phyloP scores from a whole-genome alignment of 2,329 filamentous ascomycete species.

The Neofusicoccum parvum region DNA sequence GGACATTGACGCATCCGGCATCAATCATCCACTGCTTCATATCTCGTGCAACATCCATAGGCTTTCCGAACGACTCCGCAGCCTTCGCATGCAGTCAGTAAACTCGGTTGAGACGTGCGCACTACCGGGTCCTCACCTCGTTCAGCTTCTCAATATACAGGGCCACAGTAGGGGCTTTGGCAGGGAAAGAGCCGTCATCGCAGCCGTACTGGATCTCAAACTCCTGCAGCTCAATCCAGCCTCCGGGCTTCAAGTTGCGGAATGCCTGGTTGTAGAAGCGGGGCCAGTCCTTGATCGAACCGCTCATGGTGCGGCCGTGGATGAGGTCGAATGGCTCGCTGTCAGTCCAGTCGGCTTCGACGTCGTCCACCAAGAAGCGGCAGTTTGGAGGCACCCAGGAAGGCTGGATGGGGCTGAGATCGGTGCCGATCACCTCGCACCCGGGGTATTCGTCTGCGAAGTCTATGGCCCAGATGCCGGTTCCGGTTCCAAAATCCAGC shows the following conservation, averaged over 20 bases:
- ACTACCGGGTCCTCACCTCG: background rate
- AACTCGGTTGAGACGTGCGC: background rate
- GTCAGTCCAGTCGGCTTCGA: slow-evolving; percentile 31
- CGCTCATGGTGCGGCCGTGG: slow-evolving; percentile 55
- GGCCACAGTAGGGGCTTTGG: slow-evolving; percentile 27
- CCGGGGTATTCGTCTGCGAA: slow-evolving; percentile 21
- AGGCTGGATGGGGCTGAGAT: slow-evolving; percentile 42
- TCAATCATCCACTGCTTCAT: slow-evolving; percentile 49
- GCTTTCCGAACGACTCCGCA: slow-evolving; percentile 29
- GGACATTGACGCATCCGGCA: slow-evolving; percentile 58
- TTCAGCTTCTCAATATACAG: slow-evolving; percentile 24
- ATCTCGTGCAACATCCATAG: slow-evolving; percentile 40
- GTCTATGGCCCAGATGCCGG: slow-evolving; percentile 30
- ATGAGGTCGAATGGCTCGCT: slow-evolving; percentile 57
- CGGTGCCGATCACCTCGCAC: slow-evolving; percentile 40
- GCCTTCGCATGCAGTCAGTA: slow-evolving; percentile 22
- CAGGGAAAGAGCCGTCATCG: slow-evolving; percentile 23
- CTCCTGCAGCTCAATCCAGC: slow-evolving; percentile 51
- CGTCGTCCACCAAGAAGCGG: slow-evolving; percentile 43
- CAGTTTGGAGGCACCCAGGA: slow-evolving; percentile 41
- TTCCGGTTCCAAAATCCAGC: slow-evolving; percentile 38
- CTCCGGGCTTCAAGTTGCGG: slow-evolving; percentile 47
- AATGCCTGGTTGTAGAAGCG: slow-evolving; percentile 48
- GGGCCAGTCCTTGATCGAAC: slow-evolving; percentile 57
- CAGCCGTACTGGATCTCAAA: slow-evolving; percentile 13